Base-by-base conservation (phyloP, 2,329 filamentous ascomycete species). In the Colletotrichum agaves region DNA sequence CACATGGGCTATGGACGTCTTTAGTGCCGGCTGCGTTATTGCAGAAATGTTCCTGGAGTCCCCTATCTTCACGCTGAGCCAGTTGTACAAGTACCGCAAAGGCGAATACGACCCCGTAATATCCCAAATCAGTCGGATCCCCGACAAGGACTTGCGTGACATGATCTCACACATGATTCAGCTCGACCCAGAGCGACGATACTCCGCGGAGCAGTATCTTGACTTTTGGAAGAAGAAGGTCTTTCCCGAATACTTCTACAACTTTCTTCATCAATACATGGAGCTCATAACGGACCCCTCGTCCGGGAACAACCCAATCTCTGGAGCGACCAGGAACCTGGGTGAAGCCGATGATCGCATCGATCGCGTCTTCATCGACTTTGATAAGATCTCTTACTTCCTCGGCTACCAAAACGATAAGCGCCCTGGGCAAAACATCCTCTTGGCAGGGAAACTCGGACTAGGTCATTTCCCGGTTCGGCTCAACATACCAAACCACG, bases 1-100 rank as follows among this genome's bases (percentile, higher is more conserved):
- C 74, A 90, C 86, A 4, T 98, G 95, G 94, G 95, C 96, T 41
- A 99, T 99, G 97, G 96, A 99, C 77, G 91, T 99, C 39, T 99
- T 99, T 82, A 98, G 96, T 78, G 92, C 91, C 21, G 96, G 96
- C 7, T 99, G 97, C 77, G 94, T 98, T 43, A 97, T 99, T 74
- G 96, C 96, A 1, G 96, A 99, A 78, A 85, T 99, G 41, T 98
- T 99, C 72, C 87, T 98, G 5, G 96, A 99, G 80, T 88, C 94
- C 0, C 94, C 97, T 8, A 95, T 98, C n/a, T 98, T 99, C 79
- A 97, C 90, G n/a, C 85, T 99, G 11, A 97, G 93, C 73, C 95
- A 98, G 78, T 87, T 99, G 60, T 98, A 95, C 83, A 95, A 94
- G 76, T 99, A 98, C 76, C 91, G 94, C 44, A 91, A 93, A 70